Conservation (phyloP, 2,329 filamentous ascomycete genomes). For the Acrocalymma vagum region DNA sequence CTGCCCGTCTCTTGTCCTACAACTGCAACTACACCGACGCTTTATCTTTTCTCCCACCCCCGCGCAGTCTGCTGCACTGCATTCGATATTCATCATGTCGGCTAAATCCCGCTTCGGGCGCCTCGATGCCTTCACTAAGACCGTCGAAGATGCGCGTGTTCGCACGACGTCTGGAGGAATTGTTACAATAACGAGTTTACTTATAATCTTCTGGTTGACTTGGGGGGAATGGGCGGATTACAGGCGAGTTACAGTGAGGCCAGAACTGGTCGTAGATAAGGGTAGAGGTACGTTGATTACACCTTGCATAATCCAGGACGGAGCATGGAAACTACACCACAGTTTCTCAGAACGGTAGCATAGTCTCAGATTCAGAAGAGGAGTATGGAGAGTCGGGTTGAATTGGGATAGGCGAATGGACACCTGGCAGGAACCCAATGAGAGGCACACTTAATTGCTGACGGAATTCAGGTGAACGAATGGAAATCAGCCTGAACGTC, state of each 20-base stretch:
- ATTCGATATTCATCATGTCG: constrained; percentile 67
- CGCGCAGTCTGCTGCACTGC: constrained; percentile 11
- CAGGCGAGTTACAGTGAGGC: constrained; percentile 82
- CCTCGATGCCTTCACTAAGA: constrained; percentile 99
- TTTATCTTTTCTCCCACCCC: constrained; percentile 21
- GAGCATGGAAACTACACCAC: too few species aligned
- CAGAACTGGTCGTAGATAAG: constrained; percentile 96
- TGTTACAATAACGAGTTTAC: constrained; percentile 88
- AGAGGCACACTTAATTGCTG: too few species aligned
- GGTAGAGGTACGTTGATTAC: constrained; percentile 80
- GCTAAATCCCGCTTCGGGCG: constrained; percentile 92
- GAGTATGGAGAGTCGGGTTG: too few species aligned
- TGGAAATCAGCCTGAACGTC: constrained; percentile 99
- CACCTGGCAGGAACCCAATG: too few species aligned
- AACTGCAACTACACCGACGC: constrained; percentile 3
- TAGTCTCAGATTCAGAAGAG: too few species aligned
- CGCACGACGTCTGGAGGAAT: constrained; percentile 95
- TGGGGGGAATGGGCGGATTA: constrained; percentile 98
- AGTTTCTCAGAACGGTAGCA: too few species aligned
- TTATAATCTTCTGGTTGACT: constrained; percentile 87
- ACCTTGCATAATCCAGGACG: too few species aligned
- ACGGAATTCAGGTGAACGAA: constrained; percentile 77
- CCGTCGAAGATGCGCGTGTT: constrained; percentile 95
- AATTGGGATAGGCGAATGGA: too few species aligned
- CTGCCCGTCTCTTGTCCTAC: neutral